Percentiles rank a stretch among this genome's conserved stretches.
phyloP scores from a whole-genome alignment of 768 basidiomycete species.

The Boletus tomentosulus region DNA sequence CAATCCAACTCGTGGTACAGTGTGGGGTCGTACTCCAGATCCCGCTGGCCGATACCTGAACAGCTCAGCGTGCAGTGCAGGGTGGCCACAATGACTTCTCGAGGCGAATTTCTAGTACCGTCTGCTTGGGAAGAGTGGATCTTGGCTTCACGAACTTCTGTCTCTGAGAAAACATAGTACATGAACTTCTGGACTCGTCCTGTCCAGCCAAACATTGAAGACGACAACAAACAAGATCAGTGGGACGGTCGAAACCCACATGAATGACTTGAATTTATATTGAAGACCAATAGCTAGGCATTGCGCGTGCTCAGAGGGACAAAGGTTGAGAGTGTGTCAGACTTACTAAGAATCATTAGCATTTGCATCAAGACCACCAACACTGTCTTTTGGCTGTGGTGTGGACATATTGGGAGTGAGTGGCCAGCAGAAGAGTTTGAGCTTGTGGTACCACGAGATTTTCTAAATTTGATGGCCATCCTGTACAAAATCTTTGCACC shows the following conservation, averaged over 20 bases:
- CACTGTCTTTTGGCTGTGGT: too few relatives aligned
- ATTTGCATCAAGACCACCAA: conserved; percentile 83
- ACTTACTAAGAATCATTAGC: conserved; percentile 82
- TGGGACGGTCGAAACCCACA: conserved; percentile 82
- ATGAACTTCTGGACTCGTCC: conserved; percentile 67
- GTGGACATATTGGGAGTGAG: too few relatives aligned
- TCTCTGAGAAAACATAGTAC: conserved; percentile 80
- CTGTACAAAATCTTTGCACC: too few relatives aligned
- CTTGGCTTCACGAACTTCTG: conserved; percentile 69
- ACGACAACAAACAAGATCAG: conserved; percentile 71
- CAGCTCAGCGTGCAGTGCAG: conserved; percentile 80
- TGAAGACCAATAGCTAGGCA: conserved; percentile 78
- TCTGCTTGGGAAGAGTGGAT: conserved; percentile 79
- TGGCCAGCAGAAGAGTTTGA: too few relatives aligned
- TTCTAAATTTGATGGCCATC: too few relatives aligned
- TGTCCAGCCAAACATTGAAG: conserved; percentile 85
- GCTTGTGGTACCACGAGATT: too few relatives aligned
- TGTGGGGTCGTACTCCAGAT: too few relatives aligned
- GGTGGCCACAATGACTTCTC: conserved; percentile 94
- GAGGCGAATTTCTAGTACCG: conserved; percentile 62
- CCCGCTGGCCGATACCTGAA: too few relatives aligned
- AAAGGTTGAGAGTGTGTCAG: too few relatives aligned
- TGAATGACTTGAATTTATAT: conserved; percentile 64
- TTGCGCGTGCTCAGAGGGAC: not conserved
- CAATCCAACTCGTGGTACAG: too few relatives aligned